Percentiles rank a stretch among this genome's conserved stretches.
Evolutionary conservation across 441 rosid genomes (phyloP).

Genomic region (Gossypium trilobum): DNA sequence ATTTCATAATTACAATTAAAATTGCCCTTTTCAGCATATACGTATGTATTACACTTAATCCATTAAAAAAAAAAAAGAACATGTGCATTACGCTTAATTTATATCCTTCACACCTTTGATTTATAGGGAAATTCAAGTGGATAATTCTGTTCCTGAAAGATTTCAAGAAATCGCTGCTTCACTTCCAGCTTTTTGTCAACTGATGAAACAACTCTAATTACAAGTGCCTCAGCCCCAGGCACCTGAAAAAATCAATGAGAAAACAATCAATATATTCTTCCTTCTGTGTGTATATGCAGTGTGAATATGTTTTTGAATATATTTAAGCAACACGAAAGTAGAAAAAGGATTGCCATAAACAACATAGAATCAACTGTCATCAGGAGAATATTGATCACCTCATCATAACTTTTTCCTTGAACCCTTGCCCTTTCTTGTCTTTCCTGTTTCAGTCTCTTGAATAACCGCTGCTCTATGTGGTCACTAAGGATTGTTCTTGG

Average conservation of each 20-base stretch:
- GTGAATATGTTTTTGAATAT: not conserved
- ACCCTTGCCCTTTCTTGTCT: slow-evolving; percentile 79
- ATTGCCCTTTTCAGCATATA: not conserved
- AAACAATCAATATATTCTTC: not conserved
- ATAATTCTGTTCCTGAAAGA: slow-evolving; percentile 84
- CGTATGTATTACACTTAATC: slow-evolving; percentile 2
- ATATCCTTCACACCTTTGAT: slow-evolving; percentile 59
- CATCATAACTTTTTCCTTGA: slow-evolving; percentile 82
- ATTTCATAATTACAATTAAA: not conserved
- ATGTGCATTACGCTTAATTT: not conserved
- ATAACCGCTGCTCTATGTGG: slow-evolving; percentile 86
- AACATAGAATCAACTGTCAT: not conserved
- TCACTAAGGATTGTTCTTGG: slow-evolving; percentile 94
- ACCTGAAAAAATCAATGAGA: slow-evolving; percentile 40
- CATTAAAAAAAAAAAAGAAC: not conserved
- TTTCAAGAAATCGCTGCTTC: slow-evolving; percentile 85
- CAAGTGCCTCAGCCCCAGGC: slow-evolving; percentile 93
- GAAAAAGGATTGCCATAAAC: not conserved
- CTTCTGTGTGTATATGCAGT: not conserved
- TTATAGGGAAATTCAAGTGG: slow-evolving; percentile 90
- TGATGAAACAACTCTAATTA: slow-evolving; percentile 93
- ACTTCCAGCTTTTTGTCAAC: slow-evolving; percentile 98
- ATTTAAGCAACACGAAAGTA: not conserved
- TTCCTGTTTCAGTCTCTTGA: slow-evolving; percentile 71
- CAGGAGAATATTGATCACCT: slow-evolving; percentile 39